Base-by-base conservation (phyloP, 768 basidiomycete species). In the Fomitopsis pulvina region DNA sequence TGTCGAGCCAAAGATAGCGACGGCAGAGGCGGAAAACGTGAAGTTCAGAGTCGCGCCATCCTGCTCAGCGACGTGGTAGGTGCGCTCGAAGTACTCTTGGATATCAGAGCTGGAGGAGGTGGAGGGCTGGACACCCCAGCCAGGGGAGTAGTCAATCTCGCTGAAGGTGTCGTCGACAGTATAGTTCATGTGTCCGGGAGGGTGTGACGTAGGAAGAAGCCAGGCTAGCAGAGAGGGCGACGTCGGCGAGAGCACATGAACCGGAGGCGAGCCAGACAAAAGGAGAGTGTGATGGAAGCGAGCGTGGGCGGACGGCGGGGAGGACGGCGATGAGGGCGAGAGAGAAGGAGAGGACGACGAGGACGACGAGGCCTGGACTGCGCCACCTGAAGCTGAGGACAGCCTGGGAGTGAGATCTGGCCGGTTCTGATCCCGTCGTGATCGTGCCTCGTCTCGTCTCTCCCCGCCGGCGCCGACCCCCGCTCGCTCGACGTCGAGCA, bases 141-240 rank as follows among this genome's bases (percentile, higher is more conserved):
- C 48, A 45, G 26, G 46, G 20, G 59, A 57, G 48, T 57, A 66
- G 20, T 43, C 37, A 41, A 66, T 51, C 51, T 58, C 32, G 6
- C 55, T 46, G 27, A 57, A 52, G 9, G 60, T 44, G 57, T 66
- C 64, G 60, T 66, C 64, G 44, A 66, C 51, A 4, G 64, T 63
- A 56, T 59, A 61, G 58, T 63, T 66, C 57, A 58, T 58, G 47
- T 20, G 40, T 18, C 7, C 3, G 30, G 18, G 6, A 2, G 34
- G 28, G 34, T 29, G 37, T 37, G 42, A 42, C 34, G 46, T 9
- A 5, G 20, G 32, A 21, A 1, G n/a, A n/a, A n/a, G n/a, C n/a
- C n/a, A n/a, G n/a, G n/a, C n/a, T n/a, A n/a, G n/a, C n/a, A 21
- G 4, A 9, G 12, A 37, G 5, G 8, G 39, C 20, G 32, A 32